phyloP scores from a whole-genome alignment of 495 filamentous ascomycete species.

The Pyrenula aspistea region DNA sequence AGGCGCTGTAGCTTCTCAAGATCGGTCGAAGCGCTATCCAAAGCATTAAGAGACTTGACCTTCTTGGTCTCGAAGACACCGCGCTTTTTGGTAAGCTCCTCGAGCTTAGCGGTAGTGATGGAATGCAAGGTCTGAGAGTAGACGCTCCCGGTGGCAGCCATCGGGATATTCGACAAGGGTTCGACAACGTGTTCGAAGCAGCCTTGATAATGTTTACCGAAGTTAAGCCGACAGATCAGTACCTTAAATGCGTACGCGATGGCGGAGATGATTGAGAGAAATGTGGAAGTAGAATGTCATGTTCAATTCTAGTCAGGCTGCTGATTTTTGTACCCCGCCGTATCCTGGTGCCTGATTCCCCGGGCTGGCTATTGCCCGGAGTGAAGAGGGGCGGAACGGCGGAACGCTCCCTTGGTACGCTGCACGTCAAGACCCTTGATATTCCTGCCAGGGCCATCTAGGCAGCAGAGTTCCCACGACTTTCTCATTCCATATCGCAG shows the following conservation, averaged over 20 bases:
- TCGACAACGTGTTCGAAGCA: not conserved
- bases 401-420: not conserved
- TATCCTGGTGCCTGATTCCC: not conserved
- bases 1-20: conserved; percentile 23
- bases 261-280: too few relatives aligned
- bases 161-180: not conserved
- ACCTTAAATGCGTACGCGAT: not conserved
- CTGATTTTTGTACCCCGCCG: not conserved
- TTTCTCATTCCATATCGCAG: too few relatives aligned
- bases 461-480: not conserved
- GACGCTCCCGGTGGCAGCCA: not conserved
- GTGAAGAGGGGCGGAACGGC: not conserved
- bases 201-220: not conserved
- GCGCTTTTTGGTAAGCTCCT: conserved; percentile 39
- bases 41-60: conserved; percentile 13
- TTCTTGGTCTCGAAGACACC: conserved; percentile 29
- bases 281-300: not conserved
- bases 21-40: conserved; percentile 14
- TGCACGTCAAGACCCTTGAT: not conserved
- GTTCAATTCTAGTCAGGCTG: not conserved
- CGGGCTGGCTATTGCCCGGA: not conserved
- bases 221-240: not conserved
- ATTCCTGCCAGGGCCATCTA: not conserved
- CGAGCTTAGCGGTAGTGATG: conserved; percentile 44
- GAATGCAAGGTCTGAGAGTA: conserved; percentile 40